phyloP scores from a whole-genome alignment of 2,329 filamentous ascomycete species.

The Cladophialophora exuberans region DNA sequence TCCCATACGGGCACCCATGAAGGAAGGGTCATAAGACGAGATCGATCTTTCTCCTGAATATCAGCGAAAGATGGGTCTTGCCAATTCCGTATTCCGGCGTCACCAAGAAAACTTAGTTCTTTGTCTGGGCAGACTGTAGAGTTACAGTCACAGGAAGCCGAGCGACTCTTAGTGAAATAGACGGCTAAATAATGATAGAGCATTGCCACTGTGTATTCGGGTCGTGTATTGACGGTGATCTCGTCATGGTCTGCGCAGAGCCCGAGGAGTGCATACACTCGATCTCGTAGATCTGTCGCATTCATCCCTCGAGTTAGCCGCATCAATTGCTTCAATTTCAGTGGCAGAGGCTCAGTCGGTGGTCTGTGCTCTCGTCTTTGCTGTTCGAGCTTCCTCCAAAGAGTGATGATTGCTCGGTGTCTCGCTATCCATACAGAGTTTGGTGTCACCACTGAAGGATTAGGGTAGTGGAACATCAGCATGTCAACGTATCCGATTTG shows the following conservation, averaged over 20 bases:
- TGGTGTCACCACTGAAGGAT: background rate
- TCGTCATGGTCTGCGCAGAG: background rate
- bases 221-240: background rate
- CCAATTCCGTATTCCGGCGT: background rate
- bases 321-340: slow-evolving; percentile 1
- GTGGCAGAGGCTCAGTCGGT: background rate
- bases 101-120: background rate
- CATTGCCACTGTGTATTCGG: background rate
- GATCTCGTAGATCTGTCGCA: background rate
- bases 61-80: background rate
- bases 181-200: background rate
- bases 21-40: background rate
- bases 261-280: background rate
- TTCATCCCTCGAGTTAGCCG: background rate
- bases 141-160: background rate
- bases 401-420: background rate
- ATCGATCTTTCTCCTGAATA: background rate
- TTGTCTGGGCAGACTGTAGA: background rate
- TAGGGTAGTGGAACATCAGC: background rate
- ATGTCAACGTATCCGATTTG: background rate
- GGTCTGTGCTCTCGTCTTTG: background rate
- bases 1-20: background rate
- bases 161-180: background rate
- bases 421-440: background rate
- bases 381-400: background rate